Conservation (phyloP, 2,329 filamentous ascomycete genomes). For the Talaromyces sp. region DNA sequence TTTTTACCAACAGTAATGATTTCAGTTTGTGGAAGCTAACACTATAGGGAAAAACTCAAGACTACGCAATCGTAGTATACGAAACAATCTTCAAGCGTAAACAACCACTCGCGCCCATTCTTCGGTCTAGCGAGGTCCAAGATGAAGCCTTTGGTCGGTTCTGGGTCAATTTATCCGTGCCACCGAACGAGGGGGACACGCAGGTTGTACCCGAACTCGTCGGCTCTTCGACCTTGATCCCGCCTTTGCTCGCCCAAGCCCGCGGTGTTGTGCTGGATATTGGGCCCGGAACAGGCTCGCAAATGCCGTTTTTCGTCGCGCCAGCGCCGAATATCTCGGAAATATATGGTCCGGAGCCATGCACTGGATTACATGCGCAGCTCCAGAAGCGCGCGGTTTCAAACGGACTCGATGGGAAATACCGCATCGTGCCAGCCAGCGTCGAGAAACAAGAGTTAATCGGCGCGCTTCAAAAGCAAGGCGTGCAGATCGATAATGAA, state of each 20-base stretch:
- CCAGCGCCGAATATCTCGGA: constrained; percentile 31
- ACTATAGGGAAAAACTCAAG: constrained; percentile 15
- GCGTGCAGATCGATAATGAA: constrained; percentile 24
- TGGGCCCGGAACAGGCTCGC: constrained; percentile 50
- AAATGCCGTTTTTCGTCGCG: constrained; percentile 42
- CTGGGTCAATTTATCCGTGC: constrained; percentile 30
- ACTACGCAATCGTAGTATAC: constrained; percentile 25
- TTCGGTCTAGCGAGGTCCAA: constrained; percentile 25
- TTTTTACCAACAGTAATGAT: too few relatives aligned
- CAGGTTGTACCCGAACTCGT: constrained; percentile 12
- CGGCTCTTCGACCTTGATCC: constrained; percentile 35
- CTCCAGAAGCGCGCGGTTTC: constrained; percentile 38
- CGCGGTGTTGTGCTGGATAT: constrained; percentile 44
- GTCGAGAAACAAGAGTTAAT: constrained; percentile 45
- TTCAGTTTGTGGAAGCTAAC: not conserved
- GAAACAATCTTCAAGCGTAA: constrained; percentile 30
- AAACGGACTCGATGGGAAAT: constrained; percentile 42
- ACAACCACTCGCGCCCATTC: constrained; percentile 29
- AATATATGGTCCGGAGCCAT: constrained; percentile 54
- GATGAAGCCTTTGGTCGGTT: constrained; percentile 38
- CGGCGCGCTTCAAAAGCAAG: constrained; percentile 39
- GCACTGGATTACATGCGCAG: constrained; percentile 41
- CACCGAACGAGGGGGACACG: not conserved
- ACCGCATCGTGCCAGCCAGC: constrained; percentile 45
- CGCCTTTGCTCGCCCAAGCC: constrained; percentile 35